Evolutionary conservation across 2,329 filamentous ascomycete species (phyloP).

Genomic region (Zymoseptoria brevis): DNA sequence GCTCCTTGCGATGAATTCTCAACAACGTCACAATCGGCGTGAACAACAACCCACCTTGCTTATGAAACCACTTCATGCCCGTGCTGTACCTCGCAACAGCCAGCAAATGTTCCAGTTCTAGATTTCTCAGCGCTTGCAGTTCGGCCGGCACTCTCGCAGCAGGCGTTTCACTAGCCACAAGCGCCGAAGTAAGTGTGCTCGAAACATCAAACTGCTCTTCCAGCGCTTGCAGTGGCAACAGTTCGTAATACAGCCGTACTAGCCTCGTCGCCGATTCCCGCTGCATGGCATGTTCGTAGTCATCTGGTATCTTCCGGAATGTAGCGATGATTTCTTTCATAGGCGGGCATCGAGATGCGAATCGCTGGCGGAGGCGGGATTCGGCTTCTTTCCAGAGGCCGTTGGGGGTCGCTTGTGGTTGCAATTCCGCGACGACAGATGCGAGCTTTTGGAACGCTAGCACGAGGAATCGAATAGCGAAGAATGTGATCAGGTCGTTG

Average conservation of each 20-base stretch:
- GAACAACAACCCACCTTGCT: constrained; percentile 51
- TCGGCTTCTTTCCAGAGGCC: constrained; percentile 62
- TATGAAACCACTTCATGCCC: constrained; percentile 85
- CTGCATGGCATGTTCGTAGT: constrained; percentile 57
- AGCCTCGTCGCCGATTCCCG: constrained; percentile 71
- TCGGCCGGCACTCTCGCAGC: constrained; percentile 13
- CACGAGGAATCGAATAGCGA: constrained; percentile 71
- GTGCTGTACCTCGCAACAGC: constrained; percentile 72
- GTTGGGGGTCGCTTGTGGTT: constrained; percentile 24
- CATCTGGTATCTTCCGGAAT: constrained; percentile 61
- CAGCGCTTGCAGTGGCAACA: constrained; percentile 69
- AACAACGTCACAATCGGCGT: constrained; percentile 69
- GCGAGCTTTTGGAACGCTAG: constrained; percentile 72
- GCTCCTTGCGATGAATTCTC: constrained; percentile 43
- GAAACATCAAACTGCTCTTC: constrained; percentile 86
- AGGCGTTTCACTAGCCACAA: constrained; percentile 40
- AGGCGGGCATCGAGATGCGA: constrained; percentile 68
- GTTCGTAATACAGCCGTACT: constrained; percentile 75
- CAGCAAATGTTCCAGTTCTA: constrained; percentile 75
- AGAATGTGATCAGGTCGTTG: constrained; percentile 73
- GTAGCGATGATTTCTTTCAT: constrained; percentile 72
- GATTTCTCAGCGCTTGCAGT: constrained; percentile 45
- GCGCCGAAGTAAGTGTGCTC: constrained; percentile 58
- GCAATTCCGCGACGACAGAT: constrained; percentile 54
- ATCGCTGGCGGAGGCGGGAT: constrained; percentile 61